Conservation (phyloP, 176 grass and related monocot genomes). For the Cenchrus purpureus region DNA sequence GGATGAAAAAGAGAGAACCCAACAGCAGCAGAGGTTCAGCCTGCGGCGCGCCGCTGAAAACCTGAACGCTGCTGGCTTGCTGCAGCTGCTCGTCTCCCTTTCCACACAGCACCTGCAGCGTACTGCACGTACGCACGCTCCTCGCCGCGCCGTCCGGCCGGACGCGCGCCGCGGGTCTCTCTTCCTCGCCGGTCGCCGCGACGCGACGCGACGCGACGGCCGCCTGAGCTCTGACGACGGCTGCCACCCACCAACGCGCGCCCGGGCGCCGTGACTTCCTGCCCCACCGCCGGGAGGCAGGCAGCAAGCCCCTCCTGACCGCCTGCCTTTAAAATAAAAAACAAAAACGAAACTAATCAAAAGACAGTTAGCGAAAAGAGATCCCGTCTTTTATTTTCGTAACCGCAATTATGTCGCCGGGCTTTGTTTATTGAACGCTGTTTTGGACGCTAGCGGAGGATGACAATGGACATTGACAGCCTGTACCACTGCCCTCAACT, state of each 20-base stretch:
- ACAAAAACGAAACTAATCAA: background rate
- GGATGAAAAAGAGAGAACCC: no score
- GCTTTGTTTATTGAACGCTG: conserved; percentile 45
- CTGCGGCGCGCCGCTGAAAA: background rate
- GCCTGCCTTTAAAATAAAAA: conserved; percentile 19
- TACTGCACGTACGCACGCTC: background rate
- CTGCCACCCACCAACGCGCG: background rate
- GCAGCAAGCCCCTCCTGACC: conserved; percentile 1
- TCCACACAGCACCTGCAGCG: conserved; percentile 22
- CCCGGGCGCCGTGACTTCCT: conserved; percentile 42
- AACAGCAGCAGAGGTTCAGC: background rate
- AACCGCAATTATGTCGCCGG: conserved; percentile 15
- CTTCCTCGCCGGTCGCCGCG: no score
- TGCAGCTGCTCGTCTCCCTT: background rate
- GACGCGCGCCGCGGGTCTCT: background rate
- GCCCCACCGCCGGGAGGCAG: conserved; percentile 52
- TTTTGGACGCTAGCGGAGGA: conserved; percentile 26
- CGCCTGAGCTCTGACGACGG: background rate
- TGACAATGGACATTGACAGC: background rate
- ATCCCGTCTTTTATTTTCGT: background rate
- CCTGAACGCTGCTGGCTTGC: background rate
- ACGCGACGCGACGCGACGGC: conserved; percentile 11
- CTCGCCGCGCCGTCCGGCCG: background rate
- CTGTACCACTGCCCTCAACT: no score
- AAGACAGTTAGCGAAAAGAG: no score